Percentiles rank a stretch among this genome's conserved stretches.
Conservation (phyloP, 805 yeast species). For the Barnettozyma populi region DNA sequence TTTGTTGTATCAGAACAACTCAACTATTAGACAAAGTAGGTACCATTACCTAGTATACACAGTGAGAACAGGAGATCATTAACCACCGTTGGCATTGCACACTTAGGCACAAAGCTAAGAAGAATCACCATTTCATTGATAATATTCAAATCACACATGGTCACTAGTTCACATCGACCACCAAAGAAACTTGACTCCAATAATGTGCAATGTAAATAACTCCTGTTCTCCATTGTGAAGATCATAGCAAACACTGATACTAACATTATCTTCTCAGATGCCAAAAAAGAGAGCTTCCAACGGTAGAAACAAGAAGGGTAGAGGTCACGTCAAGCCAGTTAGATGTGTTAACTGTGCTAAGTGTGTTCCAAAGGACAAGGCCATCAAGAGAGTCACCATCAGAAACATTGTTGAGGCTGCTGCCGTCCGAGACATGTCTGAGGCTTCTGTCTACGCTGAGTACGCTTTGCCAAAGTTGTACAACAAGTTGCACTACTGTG, state of each 20-base stretch:
- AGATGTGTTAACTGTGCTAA: slow-evolving; percentile 99
- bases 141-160: background rate
- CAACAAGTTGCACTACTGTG: slow-evolving; percentile 99
- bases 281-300: slow-evolving; percentile 99
- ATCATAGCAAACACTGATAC: slow-evolving; percentile 6
- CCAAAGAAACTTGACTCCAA: background rate
- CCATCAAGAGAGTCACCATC: slow-evolving; percentile 99
- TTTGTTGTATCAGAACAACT: slow-evolving; percentile 2
- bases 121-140: background rate
- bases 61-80: background rate
- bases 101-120: background rate
- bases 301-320: slow-evolving; percentile 99
- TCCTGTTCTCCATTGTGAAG: background rate
- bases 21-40: slow-evolving; percentile 10
- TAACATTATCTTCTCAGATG: slow-evolving; percentile 44
- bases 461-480: slow-evolving; percentile 99
- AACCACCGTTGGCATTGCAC: background rate
- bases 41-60: background rate
- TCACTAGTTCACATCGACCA: background rate
- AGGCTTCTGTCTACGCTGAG: slow-evolving; percentile 98
- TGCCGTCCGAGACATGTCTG: slow-evolving; percentile 99
- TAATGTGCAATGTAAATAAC: background rate
- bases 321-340: slow-evolving; percentile 99
- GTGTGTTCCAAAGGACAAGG: slow-evolving; percentile 99
- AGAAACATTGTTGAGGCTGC: slow-evolving; percentile 99